Evolutionary conservation across 2,329 filamentous ascomycete species (phyloP).

Genomic region (Dothidotthia symphoricarpi): DNA sequence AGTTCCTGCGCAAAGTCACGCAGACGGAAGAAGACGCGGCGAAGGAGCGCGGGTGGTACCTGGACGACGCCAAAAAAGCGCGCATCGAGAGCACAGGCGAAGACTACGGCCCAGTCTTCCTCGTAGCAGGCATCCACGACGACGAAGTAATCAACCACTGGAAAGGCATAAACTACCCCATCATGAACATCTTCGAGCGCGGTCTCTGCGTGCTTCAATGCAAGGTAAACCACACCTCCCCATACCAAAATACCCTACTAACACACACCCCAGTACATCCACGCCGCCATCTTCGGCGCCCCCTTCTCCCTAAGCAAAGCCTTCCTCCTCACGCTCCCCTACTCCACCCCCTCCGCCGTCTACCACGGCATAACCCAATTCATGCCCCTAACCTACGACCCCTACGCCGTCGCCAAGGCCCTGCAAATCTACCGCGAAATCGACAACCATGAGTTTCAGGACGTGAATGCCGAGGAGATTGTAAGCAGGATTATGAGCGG

Average conservation of each 20-base stretch:
- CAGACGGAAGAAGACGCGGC: constrained; percentile 70
- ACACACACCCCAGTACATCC: constrained; percentile 64
- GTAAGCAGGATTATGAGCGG: constrained; percentile 87
- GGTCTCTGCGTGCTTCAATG: constrained; percentile 95
- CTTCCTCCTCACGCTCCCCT: constrained; percentile 73
- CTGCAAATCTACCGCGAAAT: constrained; percentile 85
- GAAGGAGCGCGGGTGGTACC: constrained; percentile 70
- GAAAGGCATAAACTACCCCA: constrained; percentile 98
- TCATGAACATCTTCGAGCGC: constrained; percentile 99
- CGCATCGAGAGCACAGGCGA: constrained; percentile 62
- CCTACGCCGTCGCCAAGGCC: constrained; percentile 73
- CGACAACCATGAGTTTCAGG: constrained; percentile 71
- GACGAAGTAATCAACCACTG: constrained; percentile 93
- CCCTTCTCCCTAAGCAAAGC: constrained; percentile 80
- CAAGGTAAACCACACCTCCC: constrained; percentile 58
- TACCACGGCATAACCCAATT: constrained; percentile 97
- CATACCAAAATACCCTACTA: constrained; percentile 2
- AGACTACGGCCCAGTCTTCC: constrained; percentile 78
- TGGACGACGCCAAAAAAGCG: constrained; percentile 61
- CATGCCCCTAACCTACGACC: constrained; percentile 62
- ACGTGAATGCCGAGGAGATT: constrained; percentile 90
- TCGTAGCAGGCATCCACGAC: constrained; percentile 93
- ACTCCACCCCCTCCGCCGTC: constrained; percentile 68
- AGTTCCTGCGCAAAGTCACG: constrained; percentile 79
- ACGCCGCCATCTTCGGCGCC: constrained; percentile 84